These are phyloP conservation scores for Saururus chinensis DNA, from an alignment of 164 flowering plant species.

Conservation along the genomic window DNA sequence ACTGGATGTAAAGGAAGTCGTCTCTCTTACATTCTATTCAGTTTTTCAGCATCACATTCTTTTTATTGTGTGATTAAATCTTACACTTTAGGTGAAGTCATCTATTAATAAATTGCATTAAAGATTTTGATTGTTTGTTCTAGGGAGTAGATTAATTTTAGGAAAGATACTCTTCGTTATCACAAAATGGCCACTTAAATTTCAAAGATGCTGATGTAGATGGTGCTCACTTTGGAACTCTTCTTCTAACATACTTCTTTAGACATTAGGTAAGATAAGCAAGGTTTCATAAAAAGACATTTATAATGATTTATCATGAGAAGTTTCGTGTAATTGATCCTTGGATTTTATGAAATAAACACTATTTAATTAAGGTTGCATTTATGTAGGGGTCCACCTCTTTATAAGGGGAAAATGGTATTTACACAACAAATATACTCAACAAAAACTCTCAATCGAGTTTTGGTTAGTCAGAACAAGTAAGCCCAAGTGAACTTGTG, in stretches of 20 bases:
- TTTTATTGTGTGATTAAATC: neutral
- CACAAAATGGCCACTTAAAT: slow-evolving; percentile 90
- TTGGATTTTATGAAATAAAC: slow-evolving; percentile 47
- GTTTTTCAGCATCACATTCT: neutral
- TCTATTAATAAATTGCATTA: neutral
- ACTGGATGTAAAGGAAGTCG: slow-evolving; percentile 83
- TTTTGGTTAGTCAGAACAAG: neutral
- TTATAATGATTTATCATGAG: no score
- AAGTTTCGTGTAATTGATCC: neutral
- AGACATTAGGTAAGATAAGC: slow-evolving; percentile 99
- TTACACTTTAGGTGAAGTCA: neutral
- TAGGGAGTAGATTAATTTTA: slow-evolving; percentile 98
- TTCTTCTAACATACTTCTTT: slow-evolving; percentile 85
- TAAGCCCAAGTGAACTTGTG: no score
- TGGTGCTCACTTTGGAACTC: slow-evolving; percentile 96
- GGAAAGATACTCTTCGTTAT: slow-evolving; percentile 81
- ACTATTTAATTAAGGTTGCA: slow-evolving; percentile 85
- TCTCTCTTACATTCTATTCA: slow-evolving; percentile 1
- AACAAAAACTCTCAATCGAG: no score
- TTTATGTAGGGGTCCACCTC: slow-evolving; percentile 84
- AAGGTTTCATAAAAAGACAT: no score
- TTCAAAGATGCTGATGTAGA: slow-evolving; percentile 99
- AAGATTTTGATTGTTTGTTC: slow-evolving; percentile 1
- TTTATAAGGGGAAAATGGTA: no score
- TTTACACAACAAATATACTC: no score